Percentiles rank a stretch among this genome's conserved stretches.
These are phyloP conservation scores for Mallotus japonicus DNA, from an alignment of 441 rosid species.

Conservation along the genomic window DNA sequence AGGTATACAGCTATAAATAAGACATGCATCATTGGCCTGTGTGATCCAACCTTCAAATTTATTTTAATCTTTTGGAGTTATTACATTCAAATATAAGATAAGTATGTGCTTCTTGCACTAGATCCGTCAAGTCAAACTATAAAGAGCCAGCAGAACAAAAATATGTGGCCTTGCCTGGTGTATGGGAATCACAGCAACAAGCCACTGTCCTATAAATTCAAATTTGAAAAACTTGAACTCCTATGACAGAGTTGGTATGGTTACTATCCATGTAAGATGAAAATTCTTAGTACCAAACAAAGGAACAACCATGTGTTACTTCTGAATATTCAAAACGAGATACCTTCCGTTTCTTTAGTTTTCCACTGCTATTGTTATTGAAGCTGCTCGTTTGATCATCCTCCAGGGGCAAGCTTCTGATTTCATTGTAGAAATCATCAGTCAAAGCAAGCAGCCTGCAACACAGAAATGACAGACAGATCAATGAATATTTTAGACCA, in stretches of 20 bases:
- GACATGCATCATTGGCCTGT: neutral
- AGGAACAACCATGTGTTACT: neutral
- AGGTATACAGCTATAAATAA: neutral
- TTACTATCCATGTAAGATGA: neutral
- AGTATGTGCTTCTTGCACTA: neutral
- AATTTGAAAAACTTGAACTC: neutral
- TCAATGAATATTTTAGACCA: neutral
- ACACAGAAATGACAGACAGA: slow-evolving; percentile 3
- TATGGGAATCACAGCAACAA: neutral
- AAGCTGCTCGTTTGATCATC: slow-evolving; percentile 33
- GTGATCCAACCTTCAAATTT: neutral
- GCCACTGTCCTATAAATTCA: neutral
- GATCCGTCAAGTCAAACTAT: neutral
- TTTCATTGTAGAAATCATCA: slow-evolving; percentile 53
- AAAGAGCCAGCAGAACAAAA: neutral
- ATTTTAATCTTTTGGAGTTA: neutral
- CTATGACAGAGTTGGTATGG: neutral
- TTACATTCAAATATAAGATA: neutral
- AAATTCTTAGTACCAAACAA: neutral
- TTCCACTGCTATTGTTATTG: slow-evolving; percentile 31
- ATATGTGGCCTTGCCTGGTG: too few relatives aligned
- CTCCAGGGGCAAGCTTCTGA: slow-evolving; percentile 56
- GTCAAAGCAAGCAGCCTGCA: slow-evolving; percentile 31
- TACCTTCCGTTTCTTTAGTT: slow-evolving; percentile 57
- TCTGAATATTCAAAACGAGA: neutral